phyloP scores from a whole-genome alignment of 139 green algal species.

The Picochlorum sp. region DNA sequence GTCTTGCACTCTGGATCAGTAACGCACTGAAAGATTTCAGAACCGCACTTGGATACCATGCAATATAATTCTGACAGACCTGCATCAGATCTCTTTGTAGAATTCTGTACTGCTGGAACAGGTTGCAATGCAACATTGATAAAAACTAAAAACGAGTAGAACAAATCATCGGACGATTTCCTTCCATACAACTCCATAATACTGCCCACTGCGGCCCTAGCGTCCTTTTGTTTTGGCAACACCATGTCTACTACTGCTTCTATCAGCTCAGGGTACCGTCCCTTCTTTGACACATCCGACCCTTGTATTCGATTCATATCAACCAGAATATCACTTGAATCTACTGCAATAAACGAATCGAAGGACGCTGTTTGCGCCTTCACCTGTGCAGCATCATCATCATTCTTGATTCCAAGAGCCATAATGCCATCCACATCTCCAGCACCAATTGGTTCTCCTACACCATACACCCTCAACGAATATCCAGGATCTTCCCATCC shows the following conservation, averaged over 20 bases:
- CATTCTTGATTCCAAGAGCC: constrained; percentile 7
- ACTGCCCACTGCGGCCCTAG: background rate
- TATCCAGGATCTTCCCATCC: background rate
- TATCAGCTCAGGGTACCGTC: background rate
- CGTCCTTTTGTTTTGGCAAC: background rate
- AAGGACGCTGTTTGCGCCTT: background rate
- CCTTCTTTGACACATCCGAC: background rate
- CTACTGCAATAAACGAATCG: constrained; percentile 8
- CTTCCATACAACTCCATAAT: constrained; percentile 43
- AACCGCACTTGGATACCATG: constrained; percentile 74
- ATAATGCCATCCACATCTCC: constrained; percentile 1
- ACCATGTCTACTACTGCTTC: background rate
- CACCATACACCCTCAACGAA: background rate
- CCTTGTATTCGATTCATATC: constrained; percentile 1
- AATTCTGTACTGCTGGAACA: constrained; percentile 23
- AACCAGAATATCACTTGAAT: background rate
- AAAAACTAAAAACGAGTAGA: constrained; percentile 69
- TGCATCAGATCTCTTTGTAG: constrained; percentile 18
- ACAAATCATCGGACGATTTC: constrained; percentile 58
- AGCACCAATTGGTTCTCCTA: background rate
- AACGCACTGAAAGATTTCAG: constrained; percentile 61
- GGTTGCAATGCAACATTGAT: constrained; percentile 55
- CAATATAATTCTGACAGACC: constrained; percentile 23
- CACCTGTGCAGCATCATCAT: background rate
- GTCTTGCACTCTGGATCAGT: constrained; percentile 66